Conservation (phyloP, 441 rosid genomes). For the Dalechampia spathulata region DNA sequence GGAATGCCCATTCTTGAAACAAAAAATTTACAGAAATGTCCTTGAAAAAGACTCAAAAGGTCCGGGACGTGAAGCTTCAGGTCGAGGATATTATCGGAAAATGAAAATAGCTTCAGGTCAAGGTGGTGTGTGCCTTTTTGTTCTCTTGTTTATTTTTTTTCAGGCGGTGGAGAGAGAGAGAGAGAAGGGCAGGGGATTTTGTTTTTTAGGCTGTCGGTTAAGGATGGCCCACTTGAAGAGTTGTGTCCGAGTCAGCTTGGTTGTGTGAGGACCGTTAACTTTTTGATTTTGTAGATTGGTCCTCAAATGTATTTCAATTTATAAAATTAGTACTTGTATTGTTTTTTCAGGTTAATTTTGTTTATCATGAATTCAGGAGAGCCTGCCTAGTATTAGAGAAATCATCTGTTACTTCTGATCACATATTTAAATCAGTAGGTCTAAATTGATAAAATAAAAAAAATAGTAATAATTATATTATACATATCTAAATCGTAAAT, state of each 20-base stretch:
- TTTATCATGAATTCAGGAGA: too few species aligned
- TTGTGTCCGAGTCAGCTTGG: constrained; percentile 8
- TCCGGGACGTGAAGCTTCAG: not conserved
- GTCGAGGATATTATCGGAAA: not conserved
- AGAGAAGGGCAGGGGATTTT: not conserved
- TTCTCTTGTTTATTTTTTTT: too few species aligned
- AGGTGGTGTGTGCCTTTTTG: not conserved
- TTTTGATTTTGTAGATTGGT: too few species aligned
- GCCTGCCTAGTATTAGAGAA: too few species aligned
- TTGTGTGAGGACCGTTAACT: constrained; percentile 7
- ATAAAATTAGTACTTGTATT: too few species aligned
- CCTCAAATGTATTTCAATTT: too few species aligned
- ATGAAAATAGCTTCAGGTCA: not conserved
- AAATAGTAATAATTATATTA: too few species aligned
- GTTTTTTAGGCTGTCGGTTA: constrained; percentile 7
- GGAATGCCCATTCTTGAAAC: constrained; percentile 35
- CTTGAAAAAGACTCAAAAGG: not conserved
- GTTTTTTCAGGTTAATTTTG: too few species aligned
- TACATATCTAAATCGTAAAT: too few species aligned
- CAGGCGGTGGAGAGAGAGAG: not conserved
- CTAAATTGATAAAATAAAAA: too few species aligned
- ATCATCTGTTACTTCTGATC: too few species aligned
- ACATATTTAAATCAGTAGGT: too few species aligned
- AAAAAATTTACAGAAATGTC: not conserved
- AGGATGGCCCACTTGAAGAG: constrained; percentile 5